These are phyloP conservation scores for Chlorella sp. DNA, from an alignment of 139 green algal species.

Conservation along the genomic window DNA sequence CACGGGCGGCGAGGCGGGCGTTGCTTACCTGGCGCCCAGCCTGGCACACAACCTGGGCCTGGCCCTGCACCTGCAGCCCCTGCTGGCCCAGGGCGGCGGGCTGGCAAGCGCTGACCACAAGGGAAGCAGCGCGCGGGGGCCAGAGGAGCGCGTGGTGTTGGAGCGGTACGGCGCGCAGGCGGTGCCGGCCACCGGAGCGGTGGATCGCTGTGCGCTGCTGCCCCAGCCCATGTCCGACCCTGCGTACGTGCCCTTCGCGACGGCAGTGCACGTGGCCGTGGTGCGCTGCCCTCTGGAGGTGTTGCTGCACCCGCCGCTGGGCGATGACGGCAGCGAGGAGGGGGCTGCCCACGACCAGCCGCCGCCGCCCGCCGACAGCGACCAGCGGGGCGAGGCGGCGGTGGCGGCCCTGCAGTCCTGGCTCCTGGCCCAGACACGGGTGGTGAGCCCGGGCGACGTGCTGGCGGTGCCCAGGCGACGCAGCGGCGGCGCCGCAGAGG, in stretches of 20 bases:
- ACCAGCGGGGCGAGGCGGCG: neutral
- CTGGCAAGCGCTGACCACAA: neutral
- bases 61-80: conserved; percentile 22
- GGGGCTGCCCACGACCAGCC: too few species aligned
- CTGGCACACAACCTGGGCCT: conserved; percentile 41
- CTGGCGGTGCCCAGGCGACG: conserved; percentile 25
- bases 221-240: conserved; percentile 9
- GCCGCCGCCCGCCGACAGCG: neutral
- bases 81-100: conserved; percentile 12
- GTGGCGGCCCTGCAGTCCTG: conserved; percentile 33
- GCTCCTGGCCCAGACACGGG: conserved; percentile 19
- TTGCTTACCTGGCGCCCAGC: conserved; percentile 23
- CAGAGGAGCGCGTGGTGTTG: neutral
- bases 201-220: neutral
- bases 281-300: conserved; percentile 7
- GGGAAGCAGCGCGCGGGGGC: neutral
- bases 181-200: too few species aligned
- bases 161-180: neutral
- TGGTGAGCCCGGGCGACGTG: conserved; percentile 43
- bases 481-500: neutral
- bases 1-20: neutral
- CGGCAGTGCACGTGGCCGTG: conserved; percentile 15
- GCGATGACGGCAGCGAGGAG: neutral
- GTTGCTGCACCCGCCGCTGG: conserved; percentile 14
- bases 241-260: conserved; percentile 14